These are phyloP conservation scores for Chionographis japonica DNA, from an alignment of 106 monocot species.

Conservation along the genomic window DNA sequence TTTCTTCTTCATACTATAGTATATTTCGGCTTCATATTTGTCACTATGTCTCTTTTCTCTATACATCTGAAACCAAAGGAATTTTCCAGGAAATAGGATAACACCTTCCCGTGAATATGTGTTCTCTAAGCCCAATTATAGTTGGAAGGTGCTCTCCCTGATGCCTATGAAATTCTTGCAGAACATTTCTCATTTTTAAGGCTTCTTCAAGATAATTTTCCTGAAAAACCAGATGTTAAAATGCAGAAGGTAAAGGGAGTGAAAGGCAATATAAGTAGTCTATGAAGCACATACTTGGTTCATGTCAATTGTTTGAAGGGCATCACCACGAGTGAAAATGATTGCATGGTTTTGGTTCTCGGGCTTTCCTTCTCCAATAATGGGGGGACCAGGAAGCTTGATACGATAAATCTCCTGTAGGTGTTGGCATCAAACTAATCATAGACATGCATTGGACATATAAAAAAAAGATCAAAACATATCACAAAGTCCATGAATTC, in stretches of 20 bases:
- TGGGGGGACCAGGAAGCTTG: slow-evolving; percentile 73
- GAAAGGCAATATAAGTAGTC: not conserved
- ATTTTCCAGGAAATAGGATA: not conserved
- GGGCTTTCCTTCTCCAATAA: slow-evolving; percentile 86
- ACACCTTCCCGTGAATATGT: slow-evolving; percentile 85
- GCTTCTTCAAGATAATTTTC: slow-evolving; percentile 83
- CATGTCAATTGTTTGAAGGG: slow-evolving; percentile 84
- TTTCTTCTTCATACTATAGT: too few relatives aligned
- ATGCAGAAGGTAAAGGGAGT: not conserved
- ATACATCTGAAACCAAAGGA: not conserved
- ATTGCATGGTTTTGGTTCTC: slow-evolving; percentile 88
- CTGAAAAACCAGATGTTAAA: slow-evolving; percentile 20
- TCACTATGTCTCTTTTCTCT: too few relatives aligned
- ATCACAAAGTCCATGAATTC: too few relatives aligned
- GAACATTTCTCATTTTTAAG: slow-evolving; percentile 73
- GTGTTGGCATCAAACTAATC: not conserved
- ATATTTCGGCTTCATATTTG: too few relatives aligned
- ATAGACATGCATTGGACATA: too few relatives aligned
- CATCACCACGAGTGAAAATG: slow-evolving; percentile 81
- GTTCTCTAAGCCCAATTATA: slow-evolving; percentile 76
- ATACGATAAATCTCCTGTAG: slow-evolving; percentile 74
- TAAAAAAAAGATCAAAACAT: not conserved
- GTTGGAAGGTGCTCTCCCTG: slow-evolving; percentile 40
- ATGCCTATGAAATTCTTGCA: slow-evolving; percentile 57
- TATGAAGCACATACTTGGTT: slow-evolving; percentile 45